These are phyloP conservation scores for Taphrina populina DNA, from an alignment of 1,139 yeast genomes.

Conservation along the genomic window DNA sequence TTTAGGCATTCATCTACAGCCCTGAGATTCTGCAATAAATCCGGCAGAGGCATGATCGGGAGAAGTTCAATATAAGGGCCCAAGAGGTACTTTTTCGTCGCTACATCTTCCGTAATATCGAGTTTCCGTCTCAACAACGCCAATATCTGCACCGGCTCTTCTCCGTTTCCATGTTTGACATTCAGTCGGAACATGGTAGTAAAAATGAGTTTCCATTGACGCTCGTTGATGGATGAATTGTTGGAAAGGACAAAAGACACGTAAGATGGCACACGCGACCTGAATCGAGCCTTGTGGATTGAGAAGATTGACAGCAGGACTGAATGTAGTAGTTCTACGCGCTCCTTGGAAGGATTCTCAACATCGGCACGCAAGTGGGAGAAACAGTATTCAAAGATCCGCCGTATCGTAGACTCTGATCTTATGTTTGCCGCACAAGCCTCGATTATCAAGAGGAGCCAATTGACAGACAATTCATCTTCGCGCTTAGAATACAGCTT, in stretches of 20 bases:
- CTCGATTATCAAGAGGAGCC: constrained; percentile 17
- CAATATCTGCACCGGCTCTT: constrained; percentile 8
- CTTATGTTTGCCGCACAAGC: not conserved
- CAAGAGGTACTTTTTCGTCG: not conserved
- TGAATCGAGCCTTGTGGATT: not conserved
- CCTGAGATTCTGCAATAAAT: not conserved
- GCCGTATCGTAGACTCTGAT: not conserved
- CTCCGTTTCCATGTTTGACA: not conserved
- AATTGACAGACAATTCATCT: constrained; percentile 1
- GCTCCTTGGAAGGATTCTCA: not conserved
- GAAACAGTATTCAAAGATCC: constrained; percentile 10
- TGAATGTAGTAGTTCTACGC: constrained; percentile 12
- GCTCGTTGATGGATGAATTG: constrained; percentile 6
- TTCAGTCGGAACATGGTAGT: constrained; percentile 7
- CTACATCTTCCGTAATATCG: not conserved
- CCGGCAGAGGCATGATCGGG: constrained; percentile 1
- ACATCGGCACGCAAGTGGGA: not conserved
- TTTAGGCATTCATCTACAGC: not conserved
- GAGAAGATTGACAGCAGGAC: constrained; percentile 15
- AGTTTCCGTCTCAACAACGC: not conserved
- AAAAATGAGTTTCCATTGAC: constrained; percentile 19
- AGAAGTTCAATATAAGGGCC: constrained; percentile 4
- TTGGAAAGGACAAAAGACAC: constrained; percentile 9
- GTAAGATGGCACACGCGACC: not conserved
- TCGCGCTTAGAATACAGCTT: not conserved